Evolutionary conservation across 495 filamentous ascomycete genomes (phyloP).

Genomic region (Penicillium diatomitis): DNA sequence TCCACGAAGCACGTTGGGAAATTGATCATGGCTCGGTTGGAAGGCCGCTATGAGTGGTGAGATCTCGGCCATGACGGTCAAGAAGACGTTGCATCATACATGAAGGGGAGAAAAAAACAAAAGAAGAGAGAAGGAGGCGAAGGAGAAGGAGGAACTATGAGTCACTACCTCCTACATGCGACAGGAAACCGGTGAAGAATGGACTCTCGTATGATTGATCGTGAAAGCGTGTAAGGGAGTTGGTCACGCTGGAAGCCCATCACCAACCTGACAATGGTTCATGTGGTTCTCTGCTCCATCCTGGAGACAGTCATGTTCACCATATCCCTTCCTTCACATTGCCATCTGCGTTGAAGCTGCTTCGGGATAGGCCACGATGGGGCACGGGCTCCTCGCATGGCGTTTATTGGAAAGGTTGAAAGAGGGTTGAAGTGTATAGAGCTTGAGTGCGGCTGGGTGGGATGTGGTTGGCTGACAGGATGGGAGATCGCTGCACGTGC

Average conservation of each 20-base stretch:
- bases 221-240: no score
- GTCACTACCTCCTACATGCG: neutral
- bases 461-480: neutral
- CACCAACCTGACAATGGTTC: neutral
- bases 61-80: conserved; percentile 11
- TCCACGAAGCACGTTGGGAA: conserved; percentile 40
- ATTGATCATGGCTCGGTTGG: conserved; percentile 12
- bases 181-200: neutral
- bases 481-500: neutral
- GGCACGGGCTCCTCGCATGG: neutral
- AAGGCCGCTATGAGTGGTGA: conserved; percentile 7
- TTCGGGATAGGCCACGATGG: neutral
- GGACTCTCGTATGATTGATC: neutral
- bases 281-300: neutral
- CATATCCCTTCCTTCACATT: neutral
- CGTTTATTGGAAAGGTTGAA: neutral
- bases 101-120: no score
- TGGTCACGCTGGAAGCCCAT: neutral
- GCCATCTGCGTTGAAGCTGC: neutral
- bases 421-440: neutral
- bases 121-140: no score
- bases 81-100: neutral
- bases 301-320: no score
- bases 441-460: neutral
- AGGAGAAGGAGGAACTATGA: no score